Conservation (phyloP, 1,284 basidiomycete species). For the Melampsora americana region DNA sequence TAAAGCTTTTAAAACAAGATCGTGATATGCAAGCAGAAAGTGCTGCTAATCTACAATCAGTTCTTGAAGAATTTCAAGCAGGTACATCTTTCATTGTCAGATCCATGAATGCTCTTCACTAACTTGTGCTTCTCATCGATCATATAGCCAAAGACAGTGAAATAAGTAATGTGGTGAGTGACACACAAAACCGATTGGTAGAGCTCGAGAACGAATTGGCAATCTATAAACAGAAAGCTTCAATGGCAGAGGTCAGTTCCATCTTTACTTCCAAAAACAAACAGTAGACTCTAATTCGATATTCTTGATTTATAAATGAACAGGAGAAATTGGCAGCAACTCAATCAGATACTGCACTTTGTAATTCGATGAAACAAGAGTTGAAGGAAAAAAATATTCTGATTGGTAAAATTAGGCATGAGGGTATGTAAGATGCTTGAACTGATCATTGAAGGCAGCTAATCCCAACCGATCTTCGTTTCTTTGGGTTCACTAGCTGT, state of each 20-base stretch:
- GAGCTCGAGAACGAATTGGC: conserved; percentile 70
- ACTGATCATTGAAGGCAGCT: conserved; percentile 23
- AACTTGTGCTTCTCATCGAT: conserved; percentile 32
- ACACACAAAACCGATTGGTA: conserved; percentile 71
- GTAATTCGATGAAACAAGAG: conserved; percentile 74
- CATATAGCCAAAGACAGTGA: conserved; percentile 60
- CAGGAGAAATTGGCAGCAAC: conserved; percentile 65
- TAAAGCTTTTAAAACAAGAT: conserved; percentile 61
- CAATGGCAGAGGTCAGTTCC: conserved; percentile 71
- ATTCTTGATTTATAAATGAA: conserved; percentile 1
- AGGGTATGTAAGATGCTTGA: conserved; percentile 63
- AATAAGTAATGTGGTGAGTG: conserved; percentile 69
- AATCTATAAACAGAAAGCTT: conserved; percentile 78
- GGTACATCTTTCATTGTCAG: conserved; percentile 60
- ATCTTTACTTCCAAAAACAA: neutral
- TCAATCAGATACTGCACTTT: conserved; percentile 65
- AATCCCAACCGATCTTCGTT: conserved; percentile 3
- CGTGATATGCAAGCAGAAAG: conserved; percentile 71
- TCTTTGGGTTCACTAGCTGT: conserved; percentile 64
- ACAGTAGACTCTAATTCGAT: neutral
- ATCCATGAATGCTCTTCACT: neutral
- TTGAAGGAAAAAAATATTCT: conserved; percentile 89
- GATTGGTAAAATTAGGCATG: conserved; percentile 87
- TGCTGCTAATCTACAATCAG: conserved; percentile 78
- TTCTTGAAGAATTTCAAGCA: conserved; percentile 89